These are phyloP conservation scores for Danielia reshetovae DNA, from an alignment of 805 yeast genomes.

Conservation along the genomic window DNA sequence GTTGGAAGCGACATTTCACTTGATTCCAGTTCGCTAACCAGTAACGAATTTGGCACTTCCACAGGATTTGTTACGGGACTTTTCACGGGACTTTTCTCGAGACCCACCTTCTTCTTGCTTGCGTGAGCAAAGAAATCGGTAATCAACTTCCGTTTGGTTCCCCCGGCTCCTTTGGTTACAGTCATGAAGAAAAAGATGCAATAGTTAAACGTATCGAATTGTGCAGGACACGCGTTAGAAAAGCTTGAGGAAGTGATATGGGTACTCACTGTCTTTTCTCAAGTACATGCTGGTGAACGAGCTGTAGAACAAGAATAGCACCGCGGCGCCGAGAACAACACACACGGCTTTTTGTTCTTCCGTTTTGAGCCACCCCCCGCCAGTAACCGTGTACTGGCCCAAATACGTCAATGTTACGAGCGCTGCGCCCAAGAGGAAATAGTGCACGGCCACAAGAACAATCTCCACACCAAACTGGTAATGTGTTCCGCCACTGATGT, in stretches of 20 bases:
- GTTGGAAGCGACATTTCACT: too few species aligned
- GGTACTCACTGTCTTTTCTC: slow-evolving; percentile 47
- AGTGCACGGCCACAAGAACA: slow-evolving; percentile 47
- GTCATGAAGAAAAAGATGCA: slow-evolving; percentile 5
- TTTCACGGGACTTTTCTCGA: too few species aligned
- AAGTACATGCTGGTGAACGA: slow-evolving; percentile 41
- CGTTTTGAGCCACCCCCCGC: slow-evolving; percentile 13
- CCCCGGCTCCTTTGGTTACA: slow-evolving; percentile 3
- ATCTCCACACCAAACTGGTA: slow-evolving; percentile 74
- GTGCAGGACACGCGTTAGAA: slow-evolving; percentile 15
- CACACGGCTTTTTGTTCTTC: slow-evolving; percentile 16
- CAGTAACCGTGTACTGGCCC: slow-evolving; percentile 29
- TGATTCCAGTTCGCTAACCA: too few species aligned
- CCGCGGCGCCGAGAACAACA: slow-evolving; percentile 19
- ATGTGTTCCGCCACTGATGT: slow-evolving; percentile 59
- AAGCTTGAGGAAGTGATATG: slow-evolving; percentile 34
- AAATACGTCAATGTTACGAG: slow-evolving; percentile 37
- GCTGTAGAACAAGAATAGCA: slow-evolving; percentile 38
- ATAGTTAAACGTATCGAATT: neutral
- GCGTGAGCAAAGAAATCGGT: slow-evolving; percentile 15
- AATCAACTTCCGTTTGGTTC: slow-evolving; percentile 8
- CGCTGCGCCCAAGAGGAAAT: slow-evolving; percentile 42
- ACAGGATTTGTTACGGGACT: too few species aligned
- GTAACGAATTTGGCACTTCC: too few species aligned
- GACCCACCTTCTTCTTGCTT: too few species aligned